phyloP scores from a whole-genome alignment of 2,329 filamentous ascomycete species.

The Malbranchea zuffiana region DNA sequence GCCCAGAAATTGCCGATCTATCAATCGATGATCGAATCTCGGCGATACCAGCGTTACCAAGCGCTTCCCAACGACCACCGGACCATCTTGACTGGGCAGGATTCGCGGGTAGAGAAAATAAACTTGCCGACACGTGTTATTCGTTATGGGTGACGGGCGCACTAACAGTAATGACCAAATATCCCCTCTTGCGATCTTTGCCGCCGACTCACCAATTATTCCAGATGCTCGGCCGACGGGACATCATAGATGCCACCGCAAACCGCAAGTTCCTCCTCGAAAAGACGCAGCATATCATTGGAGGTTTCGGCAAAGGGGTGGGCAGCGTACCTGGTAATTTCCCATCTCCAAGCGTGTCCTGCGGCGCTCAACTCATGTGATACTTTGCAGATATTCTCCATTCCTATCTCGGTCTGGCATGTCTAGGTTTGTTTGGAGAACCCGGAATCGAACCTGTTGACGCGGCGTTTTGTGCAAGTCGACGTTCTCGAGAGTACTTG shows the following conservation, averaged over 20 bases:
- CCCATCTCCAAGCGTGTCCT: conserved; percentile 31
- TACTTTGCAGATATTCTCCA: conserved; percentile 62
- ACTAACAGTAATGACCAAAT: conserved; percentile 31
- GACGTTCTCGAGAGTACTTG: conserved; percentile 32
- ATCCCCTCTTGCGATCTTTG: not conserved
- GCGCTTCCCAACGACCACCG: conserved; percentile 12
- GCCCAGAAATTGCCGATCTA: conserved; percentile 10
- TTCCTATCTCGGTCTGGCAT: conserved; percentile 75
- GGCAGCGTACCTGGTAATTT: conserved; percentile 53
- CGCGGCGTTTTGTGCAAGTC: conserved; percentile 62
- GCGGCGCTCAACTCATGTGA: conserved; percentile 28
- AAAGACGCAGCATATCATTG: conserved; percentile 76
- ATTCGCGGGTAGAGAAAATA: conserved; percentile 85
- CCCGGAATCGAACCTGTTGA: conserved; percentile 60
- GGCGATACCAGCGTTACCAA: conserved; percentile 20
- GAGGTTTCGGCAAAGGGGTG: conserved; percentile 66
- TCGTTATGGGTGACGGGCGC: conserved; percentile 80
- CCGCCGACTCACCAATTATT: conserved; percentile 12
- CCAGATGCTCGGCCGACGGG: conserved; percentile 48
- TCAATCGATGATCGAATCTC: conserved; percentile 19
- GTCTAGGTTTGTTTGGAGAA: conserved; percentile 63
- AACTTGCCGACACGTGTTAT: conserved; percentile 90
- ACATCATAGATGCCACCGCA: conserved; percentile 48
- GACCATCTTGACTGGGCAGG: conserved; percentile 49
- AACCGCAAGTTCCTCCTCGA: conserved; percentile 71